Conservation (phyloP, 805 yeast species). For the Yamadazyma sp. region DNA sequence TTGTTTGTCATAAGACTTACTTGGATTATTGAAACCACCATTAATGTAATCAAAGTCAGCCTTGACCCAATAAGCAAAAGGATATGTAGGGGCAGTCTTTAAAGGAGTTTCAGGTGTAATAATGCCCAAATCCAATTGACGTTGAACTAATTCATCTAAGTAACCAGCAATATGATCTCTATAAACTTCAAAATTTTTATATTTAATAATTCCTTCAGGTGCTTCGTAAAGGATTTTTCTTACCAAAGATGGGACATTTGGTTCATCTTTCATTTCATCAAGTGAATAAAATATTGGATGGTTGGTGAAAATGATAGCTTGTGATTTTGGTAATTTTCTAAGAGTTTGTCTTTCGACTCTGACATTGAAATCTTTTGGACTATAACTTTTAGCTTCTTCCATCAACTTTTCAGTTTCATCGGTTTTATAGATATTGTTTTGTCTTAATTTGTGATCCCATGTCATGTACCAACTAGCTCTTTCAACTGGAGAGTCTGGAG, state of each 20-base stretch:
- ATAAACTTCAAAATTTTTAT: constrained; percentile 57
- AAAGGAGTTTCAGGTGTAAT: constrained; percentile 55
- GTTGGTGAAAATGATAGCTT: constrained; percentile 69
- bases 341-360: constrained; percentile 74
- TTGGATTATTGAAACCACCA: constrained; percentile 43
- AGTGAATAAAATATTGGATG: constrained; percentile 77
- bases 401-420: constrained; percentile 31
- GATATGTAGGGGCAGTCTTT: constrained; percentile 57
- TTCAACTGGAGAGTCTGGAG: constrained; percentile 61
- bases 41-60: constrained; percentile 38
- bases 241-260: constrained; percentile 72
- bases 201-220: constrained; percentile 61
- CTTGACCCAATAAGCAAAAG: constrained; percentile 58
- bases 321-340: constrained; percentile 60
- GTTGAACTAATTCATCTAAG: constrained; percentile 52
- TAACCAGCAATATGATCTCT: constrained; percentile 60
- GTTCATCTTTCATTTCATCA: constrained; percentile 77
- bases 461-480: constrained; percentile 74
- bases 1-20: constrained; percentile 17
- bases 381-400: constrained; percentile 23
- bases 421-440: constrained; percentile 57
- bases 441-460: constrained; percentile 65
- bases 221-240: constrained; percentile 63
- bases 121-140: constrained; percentile 57
- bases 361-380: constrained; percentile 57